Base-by-base conservation (phyloP, 371 early-diverging fungal species). In the Blyttiomyces sp. region DNA sequence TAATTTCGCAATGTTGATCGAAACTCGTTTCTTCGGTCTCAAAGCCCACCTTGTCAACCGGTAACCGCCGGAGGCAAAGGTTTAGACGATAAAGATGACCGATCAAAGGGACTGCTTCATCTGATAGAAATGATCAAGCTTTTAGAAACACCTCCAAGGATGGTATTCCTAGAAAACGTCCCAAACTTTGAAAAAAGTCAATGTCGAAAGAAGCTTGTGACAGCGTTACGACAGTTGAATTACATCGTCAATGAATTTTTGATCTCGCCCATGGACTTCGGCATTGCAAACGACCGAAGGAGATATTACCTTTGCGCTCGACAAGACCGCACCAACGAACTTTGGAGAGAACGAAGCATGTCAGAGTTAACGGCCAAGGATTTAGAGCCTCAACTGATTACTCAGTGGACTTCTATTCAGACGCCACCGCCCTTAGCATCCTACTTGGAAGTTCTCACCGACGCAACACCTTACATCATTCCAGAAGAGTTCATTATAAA, bases 31-130 rank as follows among this genome's bases (percentile, higher is more conserved):
- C 46, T n/a, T 61, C 17, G 11, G 17, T 19, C 24, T 46, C 19
- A 27, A 51, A 51, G 23, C n/a, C 17, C 66, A 23, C 92, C 94
- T 0, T 92, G 92, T 57, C 95, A 94, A 69, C 77, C 75, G 21
- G 75, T 71, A 52, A 75, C 74, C 28, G 52, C 59, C 11, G 59
- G 59, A 21, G 52, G 58, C 13, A 56, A 52, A 28, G 21, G 43
- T 7, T 69, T 79, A 13, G 80, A 81, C 49, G 63, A 75, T 36
- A 36, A 62, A 36, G 82, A 81, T 36, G 53, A 54, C n/a, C 74
- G 82, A 23, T 64, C 76, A 2, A 58, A 60, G 9, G 74, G 66
- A 13, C 64, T 81, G 17, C 51, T 79, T 32, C 71, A 75, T 56
- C 55, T 81, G 34, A 64, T 77, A 6, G 51, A 53, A 11, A 7